Base-by-base conservation (phyloP, 2,329 filamentous ascomycete species). In the Tolypocladium tundrense region DNA sequence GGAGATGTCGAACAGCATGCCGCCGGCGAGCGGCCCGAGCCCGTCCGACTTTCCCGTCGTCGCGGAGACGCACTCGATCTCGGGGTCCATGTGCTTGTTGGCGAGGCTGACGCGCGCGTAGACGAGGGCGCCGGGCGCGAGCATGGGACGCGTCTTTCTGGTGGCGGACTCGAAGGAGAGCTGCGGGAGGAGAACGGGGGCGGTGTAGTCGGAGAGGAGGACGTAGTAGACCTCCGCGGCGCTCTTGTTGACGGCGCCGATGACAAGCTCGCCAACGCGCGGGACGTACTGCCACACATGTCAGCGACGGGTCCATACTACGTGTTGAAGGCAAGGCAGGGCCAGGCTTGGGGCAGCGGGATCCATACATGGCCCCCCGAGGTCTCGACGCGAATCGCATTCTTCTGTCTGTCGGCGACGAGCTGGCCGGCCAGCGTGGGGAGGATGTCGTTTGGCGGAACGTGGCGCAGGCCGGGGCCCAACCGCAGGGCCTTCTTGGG, bases 131-230 rank as follows among this genome's bases (percentile, higher is more conserved):
- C 91, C 91, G 16, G 84, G 68, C 35, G 80, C 77, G 50, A 97
- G 82, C 62, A 90, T 81, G 0, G 94, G 94, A 1, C 92, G 82
- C 3, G 90, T 96, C 76, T 97, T 97, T 73, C 92, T 94, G 51
- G 88, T 91, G 21, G 91, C 94, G 62, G 86, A 86, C 73, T 97
- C 93, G 71, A 99, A 99, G n/a, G 91, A 85, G 24, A 97, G 81
- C 64, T 96, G 89, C 0, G 90, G 91, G 1, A 97, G 84, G 21
- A 89, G 77, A 1, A 89, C 91, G 59, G 82, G 74, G 2, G 79
- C 68, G 4, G 82, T 81, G 68, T 85, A 81, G 57, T 85, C 79
- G 35, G 90, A 88, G 56, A 97, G 79, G 64, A 81, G 79, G 71
- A 91, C 91, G 72, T 88, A 86, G 79, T 90, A 97, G 69, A 83